These are phyloP conservation scores for Termitomyces titanicus DNA, from an alignment of 768 basidiomycete genomes.

Conservation along the genomic window DNA sequence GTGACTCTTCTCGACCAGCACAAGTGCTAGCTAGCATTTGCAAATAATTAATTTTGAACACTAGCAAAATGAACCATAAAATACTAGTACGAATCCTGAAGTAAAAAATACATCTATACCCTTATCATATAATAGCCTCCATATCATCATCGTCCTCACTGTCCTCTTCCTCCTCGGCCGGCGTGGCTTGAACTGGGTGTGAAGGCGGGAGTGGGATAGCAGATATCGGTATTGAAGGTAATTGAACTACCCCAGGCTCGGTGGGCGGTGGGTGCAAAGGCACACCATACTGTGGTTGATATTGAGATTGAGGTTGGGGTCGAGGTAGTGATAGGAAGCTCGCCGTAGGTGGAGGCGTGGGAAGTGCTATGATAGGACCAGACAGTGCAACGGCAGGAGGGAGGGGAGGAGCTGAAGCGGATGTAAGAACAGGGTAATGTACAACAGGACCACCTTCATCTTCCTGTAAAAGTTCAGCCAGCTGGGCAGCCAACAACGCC, in stretches of 20 bases:
- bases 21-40: no score
- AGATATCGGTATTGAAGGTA: neutral
- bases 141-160: constrained; percentile 41
- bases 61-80: neutral
- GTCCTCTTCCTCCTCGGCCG: constrained; percentile 18
- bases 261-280: neutral
- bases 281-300: neutral
- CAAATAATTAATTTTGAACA: no score
- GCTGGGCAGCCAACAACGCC: constrained; percentile 67
- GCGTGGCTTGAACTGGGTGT: neutral
- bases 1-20: no score
- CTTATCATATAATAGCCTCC: constrained; percentile 36
- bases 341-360: neutral
- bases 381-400: neutral
- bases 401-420: neutral
- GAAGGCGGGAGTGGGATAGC: neutral
- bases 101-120: neutral
- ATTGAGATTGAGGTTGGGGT: neutral
- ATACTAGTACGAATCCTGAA: neutral
- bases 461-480: constrained; percentile 60
- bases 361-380: neutral
- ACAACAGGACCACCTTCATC: constrained; percentile 23
- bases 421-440: constrained; percentile 9
- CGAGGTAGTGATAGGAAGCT: neutral
- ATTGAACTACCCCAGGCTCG: neutral